phyloP scores from a whole-genome alignment of 2,329 filamentous ascomycete genomes.

The Neurospora crassa region DNA sequence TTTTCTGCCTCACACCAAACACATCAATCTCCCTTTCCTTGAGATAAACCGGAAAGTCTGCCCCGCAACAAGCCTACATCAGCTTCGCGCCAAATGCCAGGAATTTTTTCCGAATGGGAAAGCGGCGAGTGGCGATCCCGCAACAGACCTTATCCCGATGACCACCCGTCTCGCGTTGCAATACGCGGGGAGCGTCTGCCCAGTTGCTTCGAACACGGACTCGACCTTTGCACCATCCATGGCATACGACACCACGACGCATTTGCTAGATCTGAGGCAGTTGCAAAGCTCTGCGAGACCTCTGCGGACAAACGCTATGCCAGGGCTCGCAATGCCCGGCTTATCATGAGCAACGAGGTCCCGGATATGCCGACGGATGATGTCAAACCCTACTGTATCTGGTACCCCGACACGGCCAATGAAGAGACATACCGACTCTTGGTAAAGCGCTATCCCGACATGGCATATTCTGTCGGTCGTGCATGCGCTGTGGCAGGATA shows the following conservation, averaged over 20 bases:
- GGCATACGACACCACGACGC: background rate
- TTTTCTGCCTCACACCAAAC: too few species aligned
- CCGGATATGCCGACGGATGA: conserved; percentile 5
- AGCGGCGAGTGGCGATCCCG: too few species aligned
- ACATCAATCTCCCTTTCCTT: too few species aligned
- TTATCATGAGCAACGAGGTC: conserved; percentile 11
- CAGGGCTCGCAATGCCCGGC: conserved; percentile 9
- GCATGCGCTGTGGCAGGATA: conserved; percentile 31
- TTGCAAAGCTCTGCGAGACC: background rate
- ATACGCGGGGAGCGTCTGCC: background rate
- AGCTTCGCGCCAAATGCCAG: too few species aligned
- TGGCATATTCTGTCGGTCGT: conserved; percentile 27
- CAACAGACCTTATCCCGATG: too few species aligned
- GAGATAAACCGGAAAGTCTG: too few species aligned
- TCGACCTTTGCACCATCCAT: background rate
- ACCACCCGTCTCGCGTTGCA: background rate
- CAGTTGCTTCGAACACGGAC: too few species aligned
- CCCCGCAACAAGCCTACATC: too few species aligned
- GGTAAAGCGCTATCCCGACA: conserved; percentile 21
- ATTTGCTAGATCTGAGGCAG: background rate
- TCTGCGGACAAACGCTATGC: background rate
- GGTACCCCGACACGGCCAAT: conserved; percentile 8
- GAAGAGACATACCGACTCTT: conserved; percentile 27
- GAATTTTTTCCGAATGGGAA: too few species aligned
- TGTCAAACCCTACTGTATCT: conserved; percentile 10